These are phyloP conservation scores for Ascochyta rabiei DNA, from an alignment of 2,329 filamentous ascomycete genomes.

Conservation along the genomic window DNA sequence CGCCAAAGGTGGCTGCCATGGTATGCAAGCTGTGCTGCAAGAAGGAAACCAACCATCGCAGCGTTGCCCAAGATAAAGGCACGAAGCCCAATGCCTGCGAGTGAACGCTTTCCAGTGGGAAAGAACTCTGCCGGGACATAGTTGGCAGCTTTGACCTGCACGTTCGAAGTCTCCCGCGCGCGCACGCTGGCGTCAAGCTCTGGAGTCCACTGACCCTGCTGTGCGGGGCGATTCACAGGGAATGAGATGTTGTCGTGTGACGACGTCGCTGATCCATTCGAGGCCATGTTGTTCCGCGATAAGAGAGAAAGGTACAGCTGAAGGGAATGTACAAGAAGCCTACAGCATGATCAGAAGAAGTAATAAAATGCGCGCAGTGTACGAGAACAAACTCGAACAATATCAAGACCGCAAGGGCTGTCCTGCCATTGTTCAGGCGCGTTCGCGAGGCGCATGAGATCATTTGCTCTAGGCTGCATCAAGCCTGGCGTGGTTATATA, in stretches of 20 bases:
- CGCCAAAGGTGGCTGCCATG: slow-evolving; percentile 60
- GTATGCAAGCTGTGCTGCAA: slow-evolving; percentile 37
- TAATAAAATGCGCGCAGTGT: not conserved
- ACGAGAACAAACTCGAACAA: slow-evolving; percentile 2
- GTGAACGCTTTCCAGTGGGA: slow-evolving; percentile 52
- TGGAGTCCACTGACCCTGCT: slow-evolving; percentile 32
- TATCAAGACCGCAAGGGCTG: slow-evolving; percentile 7
- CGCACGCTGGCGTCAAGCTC: slow-evolving; percentile 37
- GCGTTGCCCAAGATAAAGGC: slow-evolving; percentile 52
- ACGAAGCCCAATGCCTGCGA: slow-evolving; percentile 55
- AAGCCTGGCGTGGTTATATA: not conserved
- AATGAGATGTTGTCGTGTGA: slow-evolving; percentile 39
- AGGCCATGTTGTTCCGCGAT: slow-evolving; percentile 25
- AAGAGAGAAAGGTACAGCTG: not conserved
- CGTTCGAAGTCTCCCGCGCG: slow-evolving; percentile 29
- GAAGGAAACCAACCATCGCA: slow-evolving; percentile 43
- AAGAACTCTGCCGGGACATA: slow-evolving; percentile 44
- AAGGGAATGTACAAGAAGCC: slow-evolving; percentile 6
- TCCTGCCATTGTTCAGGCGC: slow-evolving; percentile 9
- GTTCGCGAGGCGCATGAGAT: slow-evolving; percentile 2
- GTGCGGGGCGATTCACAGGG: slow-evolving; percentile 33
- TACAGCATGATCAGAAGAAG: slow-evolving; percentile 16
- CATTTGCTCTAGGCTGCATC: not conserved
- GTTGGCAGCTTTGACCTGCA: slow-evolving; percentile 22
- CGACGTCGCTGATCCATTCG: slow-evolving; percentile 31